Base-by-base conservation (phyloP, 169 alveolate species). In the Plasmodium berghei region DNA sequence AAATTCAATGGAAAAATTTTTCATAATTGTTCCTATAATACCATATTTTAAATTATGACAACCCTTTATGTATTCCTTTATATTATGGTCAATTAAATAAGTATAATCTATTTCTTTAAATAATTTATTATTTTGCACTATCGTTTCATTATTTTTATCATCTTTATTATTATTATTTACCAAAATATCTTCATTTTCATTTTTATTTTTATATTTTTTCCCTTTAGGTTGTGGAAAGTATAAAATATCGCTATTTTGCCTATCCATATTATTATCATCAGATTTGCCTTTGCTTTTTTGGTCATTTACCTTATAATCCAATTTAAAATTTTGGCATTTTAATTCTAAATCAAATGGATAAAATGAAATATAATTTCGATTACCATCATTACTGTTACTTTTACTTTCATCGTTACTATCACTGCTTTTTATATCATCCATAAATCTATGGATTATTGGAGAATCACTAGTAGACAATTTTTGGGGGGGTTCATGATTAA, bases 1-100 rank as follows among this genome's bases (percentile, higher is more conserved):
- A 63, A 20, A 63, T 75, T 75, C 89, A 49, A 75, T 75, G 5
- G 89, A 75, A 20, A 75, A 67, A 22, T 46, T 48, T 67, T 75
- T 75, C 74, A 62, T 75, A 18, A 22, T 18, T 63, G 89, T 75
- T 54, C 89, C 89, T 14, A 75, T 42, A 14, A 75, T n/a, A 46
- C 71, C 59, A 20, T 63, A 16, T 75, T 75, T 75, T 22, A 62
- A 9, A 62, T 3, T 22, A 48, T 49, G 18, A 63, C 75, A 75
- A 48, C 58, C 73, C 20, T 62, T 10, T 14, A 18, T 24, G 26
- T 26, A 75, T 48, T 48, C 24, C 62, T 62, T 46, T 12, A 28
- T 62, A 52, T 75, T 62, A 10, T 26, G n/a, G 18, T 40, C 70
- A 48, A 46, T 54, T 48, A 71, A 9, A 6, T 9, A 5, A 42